Conservation (phyloP, 257 asterid genomes). For the Plectranthus barbatus region DNA sequence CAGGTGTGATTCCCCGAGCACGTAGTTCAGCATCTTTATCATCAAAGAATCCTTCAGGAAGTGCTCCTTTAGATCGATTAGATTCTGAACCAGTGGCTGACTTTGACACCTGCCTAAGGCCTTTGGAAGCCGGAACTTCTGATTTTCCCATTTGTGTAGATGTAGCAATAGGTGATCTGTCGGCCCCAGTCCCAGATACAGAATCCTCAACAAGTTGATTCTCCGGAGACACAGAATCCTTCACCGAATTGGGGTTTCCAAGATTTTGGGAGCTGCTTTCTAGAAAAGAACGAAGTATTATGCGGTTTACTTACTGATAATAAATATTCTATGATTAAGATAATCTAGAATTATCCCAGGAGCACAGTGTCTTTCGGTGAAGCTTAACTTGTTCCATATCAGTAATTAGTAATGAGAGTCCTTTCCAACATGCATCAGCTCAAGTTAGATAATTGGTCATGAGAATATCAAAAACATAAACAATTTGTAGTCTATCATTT, state of each 20-base stretch:
- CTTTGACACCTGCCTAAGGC: constrained; percentile 24
- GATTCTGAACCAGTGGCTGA: constrained; percentile 36
- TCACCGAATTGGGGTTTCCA: constrained; percentile 20
- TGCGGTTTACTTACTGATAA: neutral
- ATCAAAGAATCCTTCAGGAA: constrained; percentile 88
- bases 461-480: neutral
- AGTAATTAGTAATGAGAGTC: neutral
- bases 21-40: constrained; percentile 90
- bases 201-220: constrained; percentile 25
- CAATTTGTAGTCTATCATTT: neutral
- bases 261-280: constrained; percentile 22
- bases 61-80: constrained; percentile 61
- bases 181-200: constrained; percentile 25
- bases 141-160: constrained; percentile 15
- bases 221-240: constrained; percentile 25
- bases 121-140: constrained; percentile 26
- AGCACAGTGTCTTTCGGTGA: neutral
- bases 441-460: neutral
- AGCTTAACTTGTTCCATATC: neutral
- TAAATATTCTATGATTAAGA: neutral
- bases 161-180: constrained; percentile 16
- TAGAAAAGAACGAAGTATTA: constrained; percentile 13
- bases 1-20: constrained; percentile 82
- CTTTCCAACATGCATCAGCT: neutral
- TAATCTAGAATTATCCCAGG: neutral